Percentiles rank a stretch among this genome's conserved stretches.
These are phyloP conservation scores for Nitzschia sp. DNA, from an alignment of 108 stramenopile species.

Conservation along the genomic window DNA sequence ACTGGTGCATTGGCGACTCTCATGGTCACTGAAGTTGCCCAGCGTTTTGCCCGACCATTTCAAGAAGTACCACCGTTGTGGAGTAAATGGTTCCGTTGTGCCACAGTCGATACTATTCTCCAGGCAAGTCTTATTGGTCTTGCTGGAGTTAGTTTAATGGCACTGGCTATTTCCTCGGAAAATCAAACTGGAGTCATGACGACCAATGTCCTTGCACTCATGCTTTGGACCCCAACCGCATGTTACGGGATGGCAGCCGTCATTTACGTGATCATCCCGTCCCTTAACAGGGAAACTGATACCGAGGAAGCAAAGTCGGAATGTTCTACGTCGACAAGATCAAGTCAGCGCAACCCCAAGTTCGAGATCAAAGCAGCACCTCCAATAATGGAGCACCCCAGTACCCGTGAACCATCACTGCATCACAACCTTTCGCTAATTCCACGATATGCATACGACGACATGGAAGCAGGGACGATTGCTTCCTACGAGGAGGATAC, in stretches of 20 bases:
- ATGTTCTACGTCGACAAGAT: neutral
- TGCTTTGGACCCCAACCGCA: constrained; percentile 7
- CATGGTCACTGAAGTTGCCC: constrained; percentile 21
- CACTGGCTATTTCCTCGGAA: constrained; percentile 4
- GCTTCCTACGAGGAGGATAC: neutral
- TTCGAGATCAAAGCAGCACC: neutral
- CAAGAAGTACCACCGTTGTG: neutral
- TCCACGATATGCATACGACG: constrained; percentile 2
- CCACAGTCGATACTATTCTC: constrained; percentile 20
- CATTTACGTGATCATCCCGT: neutral
- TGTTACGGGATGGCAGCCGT: constrained; percentile 7
- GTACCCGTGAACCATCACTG: neutral
- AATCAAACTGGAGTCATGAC: neutral
- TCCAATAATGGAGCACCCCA: neutral
- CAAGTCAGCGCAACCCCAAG: constrained; percentile 1
- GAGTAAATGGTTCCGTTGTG: constrained; percentile 19
- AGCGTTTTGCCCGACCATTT: constrained; percentile 22
- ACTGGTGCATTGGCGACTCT: constrained; percentile 14
- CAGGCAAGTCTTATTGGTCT: constrained; percentile 20
- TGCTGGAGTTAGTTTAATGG: constrained; percentile 16
- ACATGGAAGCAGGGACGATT: constrained; percentile 6
- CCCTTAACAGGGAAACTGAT: neutral
- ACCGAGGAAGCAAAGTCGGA: constrained; percentile 5
- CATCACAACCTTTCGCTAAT: constrained; percentile 11
- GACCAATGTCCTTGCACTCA: neutral